phyloP scores from a whole-genome alignment of 176 grass and related monocot genomes.

The Bonia amplexicaulis region DNA sequence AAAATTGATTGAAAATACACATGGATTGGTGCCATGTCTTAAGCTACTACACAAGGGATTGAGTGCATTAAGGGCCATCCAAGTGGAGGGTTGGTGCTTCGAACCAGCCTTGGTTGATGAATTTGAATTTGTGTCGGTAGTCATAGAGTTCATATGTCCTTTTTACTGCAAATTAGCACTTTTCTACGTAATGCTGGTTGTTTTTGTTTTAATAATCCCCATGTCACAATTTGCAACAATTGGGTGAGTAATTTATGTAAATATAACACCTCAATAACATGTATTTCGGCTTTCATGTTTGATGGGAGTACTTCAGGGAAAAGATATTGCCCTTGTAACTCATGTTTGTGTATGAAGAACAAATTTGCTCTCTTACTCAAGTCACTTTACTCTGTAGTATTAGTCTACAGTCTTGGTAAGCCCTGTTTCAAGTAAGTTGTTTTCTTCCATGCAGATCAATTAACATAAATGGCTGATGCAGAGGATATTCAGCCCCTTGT shows the following conservation, averaged over 20 bases:
- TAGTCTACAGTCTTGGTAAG: not conserved
- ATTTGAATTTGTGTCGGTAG: not conserved
- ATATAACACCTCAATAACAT: not conserved
- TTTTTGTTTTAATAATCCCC: not conserved
- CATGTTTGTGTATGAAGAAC: not conserved
- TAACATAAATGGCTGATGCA: slow-evolving; percentile 51
- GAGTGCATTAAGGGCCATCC: not conserved
- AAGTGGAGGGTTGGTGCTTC: not conserved
- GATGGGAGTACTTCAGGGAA: not conserved
- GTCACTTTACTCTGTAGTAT: slow-evolving; percentile 4
- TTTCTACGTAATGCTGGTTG: not conserved
- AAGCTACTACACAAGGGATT: not conserved
- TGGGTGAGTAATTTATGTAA: not conserved
- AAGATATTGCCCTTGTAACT: not conserved
- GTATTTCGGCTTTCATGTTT: not conserved
- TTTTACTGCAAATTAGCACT: not conserved
- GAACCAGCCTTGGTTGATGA: not conserved
- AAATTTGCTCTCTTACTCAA: not conserved
- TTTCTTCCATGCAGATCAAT: slow-evolving; percentile 12
- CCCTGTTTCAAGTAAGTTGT: not conserved
- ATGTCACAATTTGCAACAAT: not conserved
- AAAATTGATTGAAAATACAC: not conserved
- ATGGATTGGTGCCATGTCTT: not conserved
- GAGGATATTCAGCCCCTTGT: slow-evolving; percentile 94
- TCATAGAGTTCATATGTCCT: not conserved